phyloP scores from a whole-genome alignment of 352 stramenopile species.

The Phytophthora cryptogea region DNA sequence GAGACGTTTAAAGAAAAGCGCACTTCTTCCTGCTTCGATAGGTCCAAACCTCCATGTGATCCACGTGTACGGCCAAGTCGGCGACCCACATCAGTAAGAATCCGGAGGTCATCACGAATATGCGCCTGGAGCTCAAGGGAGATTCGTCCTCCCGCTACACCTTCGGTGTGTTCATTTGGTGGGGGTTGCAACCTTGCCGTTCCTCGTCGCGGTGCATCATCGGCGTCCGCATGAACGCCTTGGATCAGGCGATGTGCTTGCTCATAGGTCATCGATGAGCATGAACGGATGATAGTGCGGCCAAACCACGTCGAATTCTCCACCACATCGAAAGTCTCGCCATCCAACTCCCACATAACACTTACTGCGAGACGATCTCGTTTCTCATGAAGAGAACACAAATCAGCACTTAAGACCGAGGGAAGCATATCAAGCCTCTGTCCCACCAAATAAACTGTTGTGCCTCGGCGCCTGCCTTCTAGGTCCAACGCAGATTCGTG shows the following conservation, averaged over 20 bases:
- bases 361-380: constrained; percentile 90
- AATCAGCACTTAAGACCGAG: constrained; percentile 82
- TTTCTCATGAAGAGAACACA: constrained; percentile 93
- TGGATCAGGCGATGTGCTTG: constrained; percentile 81
- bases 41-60: constrained; percentile 71
- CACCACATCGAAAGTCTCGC: constrained; percentile 56
- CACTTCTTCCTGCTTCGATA: constrained; percentile 86
- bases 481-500: constrained; percentile 96
- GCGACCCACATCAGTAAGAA: constrained; percentile 73
- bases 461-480: constrained; percentile 90
- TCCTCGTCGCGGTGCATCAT: constrained; percentile 29
- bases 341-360: constrained; percentile 92
- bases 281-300: constrained; percentile 97
- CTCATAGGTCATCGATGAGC: constrained; percentile 87
- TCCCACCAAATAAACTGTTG: constrained; percentile 98
- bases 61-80: constrained; percentile 59
- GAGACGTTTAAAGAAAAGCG: constrained; percentile 84
- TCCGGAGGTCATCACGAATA: constrained; percentile 55
- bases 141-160: constrained; percentile 76
- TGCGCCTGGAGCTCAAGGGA: constrained; percentile 51
- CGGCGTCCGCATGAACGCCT: constrained; percentile 62
- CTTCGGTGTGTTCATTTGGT: constrained; percentile 26
- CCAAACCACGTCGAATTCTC: constrained; percentile 75
- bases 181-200: constrained; percentile 2
- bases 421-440: constrained; percentile 93